Conservation (phyloP, 495 filamentous ascomycete genomes). For the Amorphotheca resinae region DNA sequence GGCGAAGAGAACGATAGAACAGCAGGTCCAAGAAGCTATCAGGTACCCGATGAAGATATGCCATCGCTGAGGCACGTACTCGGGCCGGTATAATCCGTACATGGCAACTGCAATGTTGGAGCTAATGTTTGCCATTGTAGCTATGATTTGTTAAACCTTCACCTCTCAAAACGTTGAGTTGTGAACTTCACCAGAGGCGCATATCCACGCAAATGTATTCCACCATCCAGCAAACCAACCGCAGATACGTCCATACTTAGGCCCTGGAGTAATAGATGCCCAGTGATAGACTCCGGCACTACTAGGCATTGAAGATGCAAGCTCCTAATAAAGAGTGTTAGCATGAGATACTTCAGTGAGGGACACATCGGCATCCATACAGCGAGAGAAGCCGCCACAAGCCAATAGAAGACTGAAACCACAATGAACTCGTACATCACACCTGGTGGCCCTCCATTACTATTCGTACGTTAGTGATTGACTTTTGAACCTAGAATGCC, state of each 20-base stretch:
- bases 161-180: not conserved
- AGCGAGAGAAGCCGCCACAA: slow-evolving; percentile 28
- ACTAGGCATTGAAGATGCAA: slow-evolving; percentile 69
- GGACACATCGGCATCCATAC: slow-evolving; percentile 12
- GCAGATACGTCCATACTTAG: slow-evolving; percentile 49
- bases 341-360: no score
- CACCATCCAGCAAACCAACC: slow-evolving; percentile 73
- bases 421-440: slow-evolving; percentile 35
- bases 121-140: slow-evolving; percentile 55
- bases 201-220: slow-evolving; percentile 73
- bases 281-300: slow-evolving; percentile 80
- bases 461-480: not conserved
- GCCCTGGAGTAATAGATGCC: slow-evolving; percentile 63
- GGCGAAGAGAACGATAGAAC: slow-evolving; percentile 51
- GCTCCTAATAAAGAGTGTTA: no score
- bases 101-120: slow-evolving; percentile 56
- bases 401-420: slow-evolving; percentile 14
- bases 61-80: slow-evolving; percentile 51
- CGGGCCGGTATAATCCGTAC: slow-evolving; percentile 59
- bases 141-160: slow-evolving; percentile 23
- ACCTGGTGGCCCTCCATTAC: slow-evolving; percentile 47
- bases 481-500: not conserved
- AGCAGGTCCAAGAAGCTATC: slow-evolving; percentile 53
- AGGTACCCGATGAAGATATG: slow-evolving; percentile 64
- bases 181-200: slow-evolving; percentile 33